Conservation (phyloP, 1,139 yeast genomes). For the Diutina sp. region DNA sequence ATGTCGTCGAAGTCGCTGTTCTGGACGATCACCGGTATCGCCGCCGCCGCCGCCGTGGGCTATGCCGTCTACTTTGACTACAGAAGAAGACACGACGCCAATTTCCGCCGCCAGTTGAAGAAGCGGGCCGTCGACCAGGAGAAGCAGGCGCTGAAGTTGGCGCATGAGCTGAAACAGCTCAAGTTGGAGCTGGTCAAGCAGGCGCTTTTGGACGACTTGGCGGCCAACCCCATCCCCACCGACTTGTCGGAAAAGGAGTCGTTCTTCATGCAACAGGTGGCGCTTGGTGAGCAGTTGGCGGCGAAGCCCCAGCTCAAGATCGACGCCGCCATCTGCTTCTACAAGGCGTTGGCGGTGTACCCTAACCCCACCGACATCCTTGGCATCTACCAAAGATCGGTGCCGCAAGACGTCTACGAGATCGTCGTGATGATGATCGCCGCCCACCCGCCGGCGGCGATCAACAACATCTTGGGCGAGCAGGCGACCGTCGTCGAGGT, state of each 20-base stretch:
- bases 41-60: constrained; percentile 47
- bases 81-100: constrained; percentile 70
- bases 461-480: constrained; percentile 38
- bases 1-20: background rate
- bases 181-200: constrained; percentile 49
- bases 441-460: constrained; percentile 74
- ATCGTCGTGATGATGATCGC: constrained; percentile 81
- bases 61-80: constrained; percentile 88
- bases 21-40: constrained; percentile 5
- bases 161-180: constrained; percentile 46
- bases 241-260: constrained; percentile 58
- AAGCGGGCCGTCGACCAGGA: constrained; percentile 48
- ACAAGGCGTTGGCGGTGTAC: constrained; percentile 88
- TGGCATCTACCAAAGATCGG: constrained; percentile 77
- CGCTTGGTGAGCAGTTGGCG: constrained; percentile 67
- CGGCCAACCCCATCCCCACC: constrained; percentile 64
- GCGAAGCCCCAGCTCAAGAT: constrained; percentile 45
- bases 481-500: constrained; percentile 7
- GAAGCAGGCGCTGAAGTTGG: constrained; percentile 42
- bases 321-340: constrained; percentile 80
- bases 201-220: constrained; percentile 52
- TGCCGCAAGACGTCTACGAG: constrained; percentile 74
- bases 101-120: constrained; percentile 67
- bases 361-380: constrained; percentile 91
- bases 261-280: constrained; percentile 73